These are phyloP conservation scores for Caloboletus inedulis DNA, from an alignment of 1,284 basidiomycete genomes.

Conservation along the genomic window DNA sequence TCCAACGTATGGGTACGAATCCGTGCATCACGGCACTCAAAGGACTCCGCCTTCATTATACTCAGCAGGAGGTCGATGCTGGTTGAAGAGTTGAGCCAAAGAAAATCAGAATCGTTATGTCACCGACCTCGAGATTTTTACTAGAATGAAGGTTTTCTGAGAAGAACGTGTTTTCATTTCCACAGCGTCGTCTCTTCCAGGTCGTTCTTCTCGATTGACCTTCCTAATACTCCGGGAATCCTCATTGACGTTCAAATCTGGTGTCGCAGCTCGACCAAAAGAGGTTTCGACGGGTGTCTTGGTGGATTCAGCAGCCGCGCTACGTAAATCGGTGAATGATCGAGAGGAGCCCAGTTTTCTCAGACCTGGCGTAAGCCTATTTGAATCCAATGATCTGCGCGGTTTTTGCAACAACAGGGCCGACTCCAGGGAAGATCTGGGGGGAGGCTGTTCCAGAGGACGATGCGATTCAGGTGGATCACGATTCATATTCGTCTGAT, in stretches of 20 bases:
- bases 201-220: slow-evolving; percentile 22
- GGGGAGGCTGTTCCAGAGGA: slow-evolving; percentile 14
- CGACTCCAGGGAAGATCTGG: slow-evolving; percentile 46
- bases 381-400: slow-evolving; percentile 33
- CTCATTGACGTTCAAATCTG: slow-evolving; percentile 24
- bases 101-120: slow-evolving; percentile 18
- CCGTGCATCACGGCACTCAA: slow-evolving; percentile 69
- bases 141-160: slow-evolving; percentile 82
- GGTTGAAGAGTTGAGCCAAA: slow-evolving; percentile 15
- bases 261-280: slow-evolving; percentile 18
- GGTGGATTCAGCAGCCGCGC: slow-evolving; percentile 40
- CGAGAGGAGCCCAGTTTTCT: slow-evolving; percentile 57
- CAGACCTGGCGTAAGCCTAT: slow-evolving; percentile 34
- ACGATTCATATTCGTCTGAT: slow-evolving; percentile 18
- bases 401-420: slow-evolving; percentile 34
- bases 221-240: slow-evolving; percentile 24
- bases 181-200: slow-evolving; percentile 52
- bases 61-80: slow-evolving; percentile 69
- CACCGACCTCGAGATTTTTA: slow-evolving; percentile 70
- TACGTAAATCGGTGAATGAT: slow-evolving; percentile 68
- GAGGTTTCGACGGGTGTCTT: slow-evolving; percentile 22
- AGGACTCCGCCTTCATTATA: slow-evolving; percentile 67
- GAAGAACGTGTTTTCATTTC: slow-evolving; percentile 76
- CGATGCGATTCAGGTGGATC: slow-evolving; percentile 25
- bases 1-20: slow-evolving; percentile 73